Conservation (phyloP, 352 stramenopile genomes). For the Elongisporangium undulatum region DNA sequence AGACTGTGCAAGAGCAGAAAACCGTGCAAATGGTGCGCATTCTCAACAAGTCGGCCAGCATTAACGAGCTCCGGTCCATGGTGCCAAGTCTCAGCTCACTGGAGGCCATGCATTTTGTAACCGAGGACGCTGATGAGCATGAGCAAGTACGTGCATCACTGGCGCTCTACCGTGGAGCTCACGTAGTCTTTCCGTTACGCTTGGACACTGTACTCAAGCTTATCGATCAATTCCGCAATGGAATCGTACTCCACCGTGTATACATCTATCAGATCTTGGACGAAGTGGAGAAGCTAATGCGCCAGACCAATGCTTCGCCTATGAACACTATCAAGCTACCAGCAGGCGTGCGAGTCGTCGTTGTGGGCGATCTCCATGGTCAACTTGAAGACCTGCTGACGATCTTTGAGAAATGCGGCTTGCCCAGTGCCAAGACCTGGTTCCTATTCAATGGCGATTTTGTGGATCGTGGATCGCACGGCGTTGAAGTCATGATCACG, state of each 20-base stretch:
- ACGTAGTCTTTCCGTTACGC: constrained; percentile 66
- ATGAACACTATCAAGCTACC: constrained; percentile 81
- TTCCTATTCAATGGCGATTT: constrained; percentile 97
- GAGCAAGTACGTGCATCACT: constrained; percentile 60
- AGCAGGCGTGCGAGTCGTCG: constrained; percentile 80
- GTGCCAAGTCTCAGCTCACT: constrained; percentile 69
- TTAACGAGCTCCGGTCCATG: constrained; percentile 78
- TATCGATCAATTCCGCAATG: constrained; percentile 82
- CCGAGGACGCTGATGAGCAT: constrained; percentile 46
- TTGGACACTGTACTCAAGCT: constrained; percentile 77
- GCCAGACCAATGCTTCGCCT: constrained; percentile 30
- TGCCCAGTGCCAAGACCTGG: constrained; percentile 84
- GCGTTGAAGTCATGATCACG: constrained; percentile 90
- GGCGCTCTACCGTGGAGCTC: constrained; percentile 65
- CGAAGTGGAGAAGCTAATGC: constrained; percentile 55
- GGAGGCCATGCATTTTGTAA: constrained; percentile 44
- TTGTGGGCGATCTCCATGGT: constrained; percentile 92
- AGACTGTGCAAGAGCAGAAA: constrained; percentile 77
- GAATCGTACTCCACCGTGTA: constrained; percentile 71
- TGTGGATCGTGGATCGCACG: constrained; percentile 91
- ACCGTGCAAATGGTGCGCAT: constrained; percentile 85
- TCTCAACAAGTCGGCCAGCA: constrained; percentile 78
- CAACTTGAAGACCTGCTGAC: constrained; percentile 93
- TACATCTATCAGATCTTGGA: constrained; percentile 78
- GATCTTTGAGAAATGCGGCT: constrained; percentile 91